Conservation (phyloP, 2,329 filamentous ascomycete genomes). For the Talaromyces sp. region DNA sequence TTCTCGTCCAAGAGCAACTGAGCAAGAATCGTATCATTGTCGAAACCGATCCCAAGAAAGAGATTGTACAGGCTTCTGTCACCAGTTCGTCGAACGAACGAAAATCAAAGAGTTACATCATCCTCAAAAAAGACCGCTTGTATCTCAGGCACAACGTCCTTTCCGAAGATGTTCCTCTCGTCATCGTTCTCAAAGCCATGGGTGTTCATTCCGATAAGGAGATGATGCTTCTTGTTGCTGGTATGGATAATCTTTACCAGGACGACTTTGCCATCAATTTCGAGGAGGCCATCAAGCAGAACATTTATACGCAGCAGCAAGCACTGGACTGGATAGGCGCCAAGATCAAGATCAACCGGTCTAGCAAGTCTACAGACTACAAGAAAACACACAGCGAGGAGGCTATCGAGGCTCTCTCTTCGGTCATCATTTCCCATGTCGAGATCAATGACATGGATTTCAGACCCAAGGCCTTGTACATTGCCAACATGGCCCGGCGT, state of each 20-base stretch:
- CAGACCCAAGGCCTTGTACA: slow-evolving; percentile 91
- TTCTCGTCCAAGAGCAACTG: slow-evolving; percentile 94
- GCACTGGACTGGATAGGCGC: slow-evolving; percentile 87
- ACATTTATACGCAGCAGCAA: slow-evolving; percentile 89
- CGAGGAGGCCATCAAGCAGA: slow-evolving; percentile 78
- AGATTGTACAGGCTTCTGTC: slow-evolving; percentile 88
- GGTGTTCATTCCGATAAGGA: slow-evolving; percentile 92
- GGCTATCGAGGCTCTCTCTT: slow-evolving; percentile 85
- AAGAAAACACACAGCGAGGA: slow-evolving; percentile 82
- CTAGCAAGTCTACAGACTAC: slow-evolving; percentile 48
- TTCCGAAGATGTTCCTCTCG: slow-evolving; percentile 89
- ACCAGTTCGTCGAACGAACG: slow-evolving; percentile 97
- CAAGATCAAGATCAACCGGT: slow-evolving; percentile 78
- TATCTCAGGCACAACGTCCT: slow-evolving; percentile 89
- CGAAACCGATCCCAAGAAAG: slow-evolving; percentile 86
- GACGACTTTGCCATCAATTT: slow-evolving; percentile 95
- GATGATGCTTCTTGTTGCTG: slow-evolving; percentile 85
- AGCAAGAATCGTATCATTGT: slow-evolving; percentile 99
- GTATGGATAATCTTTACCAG: slow-evolving; percentile 81
- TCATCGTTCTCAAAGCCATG: slow-evolving; percentile 86
- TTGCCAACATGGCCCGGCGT: slow-evolving; percentile 95
- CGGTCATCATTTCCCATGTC: slow-evolving; percentile 91
- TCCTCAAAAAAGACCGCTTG: slow-evolving; percentile 88
- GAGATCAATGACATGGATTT: slow-evolving; percentile 89
- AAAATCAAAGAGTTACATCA: slow-evolving; percentile 95